Evolutionary conservation across 257 asterid species (phyloP), one percentile per base, ranked within the genome.

Genomic region (Parsonsia alboflavescens): DNA sequence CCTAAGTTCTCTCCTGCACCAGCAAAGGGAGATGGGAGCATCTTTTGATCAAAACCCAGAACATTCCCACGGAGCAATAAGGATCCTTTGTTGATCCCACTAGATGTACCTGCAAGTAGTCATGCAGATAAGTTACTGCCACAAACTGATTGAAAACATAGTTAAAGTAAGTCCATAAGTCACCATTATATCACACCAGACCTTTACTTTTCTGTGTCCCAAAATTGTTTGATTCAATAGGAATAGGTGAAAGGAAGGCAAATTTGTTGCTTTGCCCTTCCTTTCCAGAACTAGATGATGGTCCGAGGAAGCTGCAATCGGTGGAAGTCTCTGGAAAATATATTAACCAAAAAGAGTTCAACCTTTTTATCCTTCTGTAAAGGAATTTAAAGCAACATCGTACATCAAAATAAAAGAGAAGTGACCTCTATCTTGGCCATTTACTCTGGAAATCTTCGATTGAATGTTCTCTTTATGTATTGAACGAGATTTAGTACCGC

Each of bases 101-200:
- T 74, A 44, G 80, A 49, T 77, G 63, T 78, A 59, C 79, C 96
- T 90, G 93, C 89, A 82, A 76, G 68, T 59, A 52, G 65, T 70
- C 73, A 66, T 49, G 78, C 70, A 24, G 33, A 26, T n/a, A 71
- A 56, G 15, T 64, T 36, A 46, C 6, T 59, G n/a, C 12, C 54
- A 44, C 58, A 58, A 58, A 75, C 82, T 50, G 36, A 76, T 67
- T 30, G 75, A 72, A 70, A 10, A 48, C 79, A 65, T 52, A 71
- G 68, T 22, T n/a, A 58, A 56, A 73, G n/a, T 46, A 62, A 58
- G 33, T 57, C 62, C 44, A 75, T 73, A 57, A 49, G 65, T 46
- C 64, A 49, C 63, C 33, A 75, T 70, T 16, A 74, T 67, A n/a
- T 44, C 28, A 69, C 54, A 39, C 28, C 78, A 74, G 71, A 82